These are phyloP conservation scores for Neofusicoccum cordaticola DNA, from an alignment of 2,329 filamentous ascomycete species.

Conservation along the genomic window DNA sequence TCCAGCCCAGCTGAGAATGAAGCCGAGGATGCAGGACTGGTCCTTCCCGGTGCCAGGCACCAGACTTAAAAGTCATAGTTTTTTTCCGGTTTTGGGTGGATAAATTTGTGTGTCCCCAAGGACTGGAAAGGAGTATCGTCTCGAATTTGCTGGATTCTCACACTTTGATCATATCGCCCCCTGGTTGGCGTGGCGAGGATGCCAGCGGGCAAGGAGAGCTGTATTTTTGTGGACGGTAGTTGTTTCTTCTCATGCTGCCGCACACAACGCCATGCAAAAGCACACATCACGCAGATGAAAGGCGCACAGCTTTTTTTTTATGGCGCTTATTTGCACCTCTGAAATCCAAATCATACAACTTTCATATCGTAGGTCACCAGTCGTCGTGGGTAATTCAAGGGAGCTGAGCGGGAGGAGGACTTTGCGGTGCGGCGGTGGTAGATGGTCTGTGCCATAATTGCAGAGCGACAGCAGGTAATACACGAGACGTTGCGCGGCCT, in stretches of 20 bases:
- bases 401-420: background rate
- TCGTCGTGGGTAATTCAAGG: background rate
- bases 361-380: background rate
- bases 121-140: background rate
- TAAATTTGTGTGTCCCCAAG: background rate
- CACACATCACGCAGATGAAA: background rate
- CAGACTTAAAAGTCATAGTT: background rate
- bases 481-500: background rate
- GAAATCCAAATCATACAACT: background rate
- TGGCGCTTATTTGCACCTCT: background rate
- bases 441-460: background rate
- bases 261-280: conserved; percentile 4
- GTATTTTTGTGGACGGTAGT: background rate
- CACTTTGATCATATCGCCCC: background rate
- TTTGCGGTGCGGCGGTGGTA: background rate
- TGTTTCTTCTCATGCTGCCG: background rate
- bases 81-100: background rate
- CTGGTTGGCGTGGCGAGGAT: background rate
- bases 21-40: background rate
- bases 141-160: background rate
- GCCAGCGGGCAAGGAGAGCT: background rate
- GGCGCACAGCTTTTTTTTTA: background rate
- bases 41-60: background rate
- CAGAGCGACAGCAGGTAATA: background rate
- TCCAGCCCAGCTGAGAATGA: background rate